phyloP scores from a whole-genome alignment of 2,329 filamentous ascomycete genomes.

The Colletotrichum sp. region DNA sequence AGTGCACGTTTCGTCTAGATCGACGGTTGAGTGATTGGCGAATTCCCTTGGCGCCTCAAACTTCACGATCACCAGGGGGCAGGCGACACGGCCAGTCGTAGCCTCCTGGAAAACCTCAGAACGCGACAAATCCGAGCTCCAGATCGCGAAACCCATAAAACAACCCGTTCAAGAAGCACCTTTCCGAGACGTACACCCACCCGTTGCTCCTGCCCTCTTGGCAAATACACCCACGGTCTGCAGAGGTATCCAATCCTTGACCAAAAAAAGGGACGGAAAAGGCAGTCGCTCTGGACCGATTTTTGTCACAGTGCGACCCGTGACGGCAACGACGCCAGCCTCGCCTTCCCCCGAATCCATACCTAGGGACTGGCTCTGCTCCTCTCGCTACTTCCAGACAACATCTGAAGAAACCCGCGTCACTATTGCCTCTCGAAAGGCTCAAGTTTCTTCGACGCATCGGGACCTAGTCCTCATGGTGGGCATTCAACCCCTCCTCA shows the following conservation, averaged over 20 bases:
- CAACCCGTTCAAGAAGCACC: background rate
- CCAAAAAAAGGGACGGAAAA: background rate
- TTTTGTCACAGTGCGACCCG: background rate
- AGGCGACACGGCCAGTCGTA: background rate
- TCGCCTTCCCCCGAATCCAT: background rate
- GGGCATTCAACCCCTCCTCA: background rate
- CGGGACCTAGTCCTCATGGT: slow-evolving; percentile 16
- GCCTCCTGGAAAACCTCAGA: background rate
- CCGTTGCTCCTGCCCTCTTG: background rate
- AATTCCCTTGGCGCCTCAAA: background rate
- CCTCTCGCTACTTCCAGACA: background rate
- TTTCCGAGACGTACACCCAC: background rate
- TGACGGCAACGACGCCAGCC: background rate
- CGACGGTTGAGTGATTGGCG: background rate
- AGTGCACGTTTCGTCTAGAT: background rate
- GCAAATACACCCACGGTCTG: background rate
- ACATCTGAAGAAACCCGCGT: background rate
- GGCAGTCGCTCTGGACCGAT: background rate
- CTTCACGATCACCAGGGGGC: background rate
- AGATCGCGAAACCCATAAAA: background rate
- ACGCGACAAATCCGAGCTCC: background rate
- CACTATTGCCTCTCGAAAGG: background rate
- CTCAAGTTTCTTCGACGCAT: background rate
- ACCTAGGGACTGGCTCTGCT: background rate
- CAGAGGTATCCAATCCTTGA: background rate